These are phyloP conservation scores for Paramecium caudatum DNA, from an alignment of 73 alveolate species.

Conservation along the genomic window DNA sequence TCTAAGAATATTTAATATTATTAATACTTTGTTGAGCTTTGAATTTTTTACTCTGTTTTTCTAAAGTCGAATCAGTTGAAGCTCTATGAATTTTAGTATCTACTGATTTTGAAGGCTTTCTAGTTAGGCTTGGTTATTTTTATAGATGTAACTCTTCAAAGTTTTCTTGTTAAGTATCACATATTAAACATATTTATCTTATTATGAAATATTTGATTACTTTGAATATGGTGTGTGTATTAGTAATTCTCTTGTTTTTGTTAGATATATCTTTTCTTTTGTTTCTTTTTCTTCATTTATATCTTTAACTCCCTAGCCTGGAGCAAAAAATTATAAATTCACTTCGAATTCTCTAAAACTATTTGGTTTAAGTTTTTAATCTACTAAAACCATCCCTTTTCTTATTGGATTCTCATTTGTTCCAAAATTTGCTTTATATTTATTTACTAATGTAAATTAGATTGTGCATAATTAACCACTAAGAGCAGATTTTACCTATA, in stretches of 20 bases:
- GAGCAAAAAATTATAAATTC: slow-evolving; percentile 12
- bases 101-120: slow-evolving; percentile 1
- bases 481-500: slow-evolving; percentile 79
- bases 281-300: background rate
- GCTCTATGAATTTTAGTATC: background rate
- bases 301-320: background rate
- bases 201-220: background rate
- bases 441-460: slow-evolving; percentile 71
- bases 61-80: background rate
- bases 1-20: background rate
- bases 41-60: background rate
- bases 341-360: background rate
- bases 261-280: background rate
- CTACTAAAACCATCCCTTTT: slow-evolving; percentile 93
- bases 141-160: background rate
- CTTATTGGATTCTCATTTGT: slow-evolving; percentile 87
- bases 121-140: background rate
- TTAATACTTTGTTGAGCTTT: slow-evolving; percentile 9
- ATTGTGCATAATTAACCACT: slow-evolving; percentile 95
- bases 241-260: background rate
- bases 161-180: background rate
- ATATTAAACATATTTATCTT: background rate
- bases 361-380: background rate
- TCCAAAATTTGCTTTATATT: slow-evolving; percentile 76
- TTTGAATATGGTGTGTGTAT: background rate